Evolutionary conservation across 2,329 filamentous ascomycete species (phyloP).

Genomic region (Aciculosporium take): DNA sequence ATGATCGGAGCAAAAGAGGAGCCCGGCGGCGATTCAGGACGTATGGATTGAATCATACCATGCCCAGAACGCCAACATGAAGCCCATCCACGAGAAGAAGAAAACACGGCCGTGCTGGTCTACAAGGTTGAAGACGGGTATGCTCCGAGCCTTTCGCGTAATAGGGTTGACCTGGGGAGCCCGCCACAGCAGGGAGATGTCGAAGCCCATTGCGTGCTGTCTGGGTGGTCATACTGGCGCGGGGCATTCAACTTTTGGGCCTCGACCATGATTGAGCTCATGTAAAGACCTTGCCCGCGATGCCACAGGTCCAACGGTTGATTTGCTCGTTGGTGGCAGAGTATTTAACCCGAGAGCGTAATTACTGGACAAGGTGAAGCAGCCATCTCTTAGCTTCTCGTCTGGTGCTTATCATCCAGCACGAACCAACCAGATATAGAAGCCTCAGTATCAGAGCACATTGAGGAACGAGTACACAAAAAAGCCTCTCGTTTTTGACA

Average conservation of each 20-base stretch:
- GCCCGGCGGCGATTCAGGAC: no score
- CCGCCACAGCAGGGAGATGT: constrained; percentile 17
- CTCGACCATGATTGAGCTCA: background rate
- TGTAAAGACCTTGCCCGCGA: background rate
- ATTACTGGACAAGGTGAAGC: background rate
- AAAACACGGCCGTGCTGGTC: constrained; percentile 76
- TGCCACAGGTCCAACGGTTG: background rate
- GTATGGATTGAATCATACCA: constrained; percentile 32
- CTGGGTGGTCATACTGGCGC: background rate
- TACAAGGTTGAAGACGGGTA: constrained; percentile 65
- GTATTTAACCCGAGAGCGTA: background rate
- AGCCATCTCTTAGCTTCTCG: constrained; percentile 5
- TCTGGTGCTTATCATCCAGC: constrained; percentile 1
- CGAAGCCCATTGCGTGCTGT: constrained; percentile 14
- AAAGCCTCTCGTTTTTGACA: background rate
- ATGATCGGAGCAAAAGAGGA: background rate
- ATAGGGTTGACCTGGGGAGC: constrained; percentile 65
- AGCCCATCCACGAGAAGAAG: constrained; percentile 79
- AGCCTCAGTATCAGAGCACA: background rate
- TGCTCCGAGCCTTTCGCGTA: constrained; percentile 67
- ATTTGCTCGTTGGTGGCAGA: background rate
- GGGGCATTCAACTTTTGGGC: background rate
- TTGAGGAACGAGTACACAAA: background rate
- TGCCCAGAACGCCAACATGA: constrained; percentile 78
- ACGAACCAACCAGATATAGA: background rate